These are phyloP conservation scores for Cardamine chenopodiifolia DNA, from an alignment of 345 rosid species.

Conservation along the genomic window DNA sequence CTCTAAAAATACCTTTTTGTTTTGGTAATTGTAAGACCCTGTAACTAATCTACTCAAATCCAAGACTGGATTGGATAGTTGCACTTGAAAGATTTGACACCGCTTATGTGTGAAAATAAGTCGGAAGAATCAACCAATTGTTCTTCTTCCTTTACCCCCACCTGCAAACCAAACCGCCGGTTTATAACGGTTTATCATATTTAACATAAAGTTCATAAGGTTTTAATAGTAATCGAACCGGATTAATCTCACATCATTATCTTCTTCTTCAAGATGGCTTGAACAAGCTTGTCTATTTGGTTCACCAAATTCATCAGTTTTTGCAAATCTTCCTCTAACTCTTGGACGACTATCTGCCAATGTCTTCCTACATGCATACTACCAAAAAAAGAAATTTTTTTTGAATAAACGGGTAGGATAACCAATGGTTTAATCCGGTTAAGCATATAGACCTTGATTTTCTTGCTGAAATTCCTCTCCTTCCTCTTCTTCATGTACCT, in stretches of 20 bases:
- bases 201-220: not conserved
- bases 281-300: slow-evolving; percentile 53
- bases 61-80: slow-evolving; percentile 78
- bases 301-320: slow-evolving; percentile 78
- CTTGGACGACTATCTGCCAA: slow-evolving; percentile 93
- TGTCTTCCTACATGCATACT: slow-evolving; percentile 98
- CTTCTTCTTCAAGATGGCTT: slow-evolving; percentile 74
- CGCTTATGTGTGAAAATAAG: slow-evolving; percentile 83
- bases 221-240: not conserved
- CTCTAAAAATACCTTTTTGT: slow-evolving; percentile 7
- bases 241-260: slow-evolving; percentile 56
- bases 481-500: slow-evolving; percentile 95
- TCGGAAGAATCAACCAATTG: slow-evolving; percentile 83
- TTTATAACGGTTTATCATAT: slow-evolving; percentile 4
- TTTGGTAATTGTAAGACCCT: not conserved
- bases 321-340: slow-evolving; percentile 95
- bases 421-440: slow-evolving; percentile 21
- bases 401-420: not conserved
- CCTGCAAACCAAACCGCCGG: slow-evolving; percentile 43
- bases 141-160: slow-evolving; percentile 72
- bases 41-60: slow-evolving; percentile 49
- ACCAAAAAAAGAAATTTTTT: not conserved
- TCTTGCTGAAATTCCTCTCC: slow-evolving; percentile 96
- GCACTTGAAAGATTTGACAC: slow-evolving; percentile 89
- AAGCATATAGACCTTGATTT: slow-evolving; percentile 69